A percentile compares a stretch with the other conserved stretches of the same genome.
Conservation (phyloP, 2,329 filamentous ascomycete genomes). For the Arthrobotrys entomopaga region DNA sequence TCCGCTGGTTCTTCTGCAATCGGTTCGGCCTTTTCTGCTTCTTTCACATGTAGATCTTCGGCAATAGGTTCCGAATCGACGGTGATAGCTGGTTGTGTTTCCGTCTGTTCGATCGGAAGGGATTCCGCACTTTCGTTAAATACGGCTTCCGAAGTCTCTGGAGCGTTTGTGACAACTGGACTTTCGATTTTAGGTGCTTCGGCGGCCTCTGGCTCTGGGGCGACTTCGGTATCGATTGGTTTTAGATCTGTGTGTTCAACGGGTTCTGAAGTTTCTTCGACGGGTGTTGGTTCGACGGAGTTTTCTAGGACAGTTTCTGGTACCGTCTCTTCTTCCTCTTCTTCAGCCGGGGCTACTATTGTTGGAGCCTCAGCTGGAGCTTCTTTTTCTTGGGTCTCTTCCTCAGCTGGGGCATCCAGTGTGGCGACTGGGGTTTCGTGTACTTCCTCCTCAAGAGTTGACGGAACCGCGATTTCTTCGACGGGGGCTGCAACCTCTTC, state of each 20-base stretch:
- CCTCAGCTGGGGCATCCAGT: slow-evolving; percentile 4
- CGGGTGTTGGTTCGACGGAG: slow-evolving; percentile 14
- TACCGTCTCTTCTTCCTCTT: slow-evolving; percentile 25
- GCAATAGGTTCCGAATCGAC: slow-evolving; percentile 3
- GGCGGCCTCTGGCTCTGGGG: slow-evolving; percentile 19
- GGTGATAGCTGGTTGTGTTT: slow-evolving; percentile 32
- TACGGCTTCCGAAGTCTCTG: slow-evolving; percentile 38
- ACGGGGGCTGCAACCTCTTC: neutral
- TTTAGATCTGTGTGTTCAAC: neutral
- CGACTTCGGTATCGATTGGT: slow-evolving; percentile 24
- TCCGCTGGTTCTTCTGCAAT: slow-evolving; percentile 7
- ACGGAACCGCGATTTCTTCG: neutral
- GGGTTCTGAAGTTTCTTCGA: slow-evolving; percentile 35
- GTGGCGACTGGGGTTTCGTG: neutral
- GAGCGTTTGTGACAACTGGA: slow-evolving; percentile 26
- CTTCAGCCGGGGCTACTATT: slow-evolving; percentile 13
- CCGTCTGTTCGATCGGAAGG: slow-evolving; percentile 36
- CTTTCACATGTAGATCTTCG: neutral
- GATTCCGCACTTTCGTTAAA: slow-evolving; percentile 35
- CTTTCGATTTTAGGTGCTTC: slow-evolving; percentile 23
- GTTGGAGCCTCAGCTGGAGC: slow-evolving; percentile 12
- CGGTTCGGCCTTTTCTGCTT: slow-evolving; percentile 10
- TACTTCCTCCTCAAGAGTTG: slow-evolving; percentile 3
- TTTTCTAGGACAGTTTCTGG: slow-evolving; percentile 20
- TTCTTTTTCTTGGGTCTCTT: slow-evolving; percentile 24